Percentiles rank a stretch among this genome's conserved stretches.
Conservation (phyloP, 2,329 filamentous ascomycete genomes). For the Penicillium thymicola region DNA sequence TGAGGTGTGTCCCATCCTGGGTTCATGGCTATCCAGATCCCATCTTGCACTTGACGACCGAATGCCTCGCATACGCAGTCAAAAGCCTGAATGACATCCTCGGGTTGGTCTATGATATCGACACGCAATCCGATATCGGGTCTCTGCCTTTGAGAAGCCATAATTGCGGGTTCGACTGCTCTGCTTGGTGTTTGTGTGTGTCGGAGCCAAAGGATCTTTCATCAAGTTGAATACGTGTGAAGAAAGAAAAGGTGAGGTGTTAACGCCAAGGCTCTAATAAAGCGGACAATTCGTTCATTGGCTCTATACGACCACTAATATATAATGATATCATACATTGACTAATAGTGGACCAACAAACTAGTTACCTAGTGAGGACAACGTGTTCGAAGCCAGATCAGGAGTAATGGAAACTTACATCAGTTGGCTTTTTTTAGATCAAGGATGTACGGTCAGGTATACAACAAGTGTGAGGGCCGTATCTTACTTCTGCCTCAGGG, state of each 20-base stretch:
- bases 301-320: not conserved
- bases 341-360: too few species aligned
- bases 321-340: not conserved
- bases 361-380: not conserved
- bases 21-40: conserved; percentile 52
- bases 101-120: conserved; percentile 2
- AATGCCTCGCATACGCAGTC: conserved; percentile 35
- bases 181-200: not conserved
- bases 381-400: too few species aligned
- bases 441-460: too few species aligned
- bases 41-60: conserved; percentile 51
- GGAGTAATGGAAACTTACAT: too few species aligned
- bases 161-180: not conserved
- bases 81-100: conserved; percentile 9
- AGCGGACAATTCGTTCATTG: not conserved
- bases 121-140: not conserved
- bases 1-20: conserved; percentile 54
- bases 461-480: too few species aligned
- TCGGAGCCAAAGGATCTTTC: not conserved
- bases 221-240: not conserved
- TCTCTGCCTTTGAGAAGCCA: not conserved
- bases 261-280: not conserved
- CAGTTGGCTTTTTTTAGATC: too few species aligned
- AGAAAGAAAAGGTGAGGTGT: not conserved
- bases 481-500: too few species aligned